Percentiles rank a stretch among this genome's conserved stretches.
Conservation (phyloP, 1,284 basidiomycete species). For the Puccinia brachypodii region DNA sequence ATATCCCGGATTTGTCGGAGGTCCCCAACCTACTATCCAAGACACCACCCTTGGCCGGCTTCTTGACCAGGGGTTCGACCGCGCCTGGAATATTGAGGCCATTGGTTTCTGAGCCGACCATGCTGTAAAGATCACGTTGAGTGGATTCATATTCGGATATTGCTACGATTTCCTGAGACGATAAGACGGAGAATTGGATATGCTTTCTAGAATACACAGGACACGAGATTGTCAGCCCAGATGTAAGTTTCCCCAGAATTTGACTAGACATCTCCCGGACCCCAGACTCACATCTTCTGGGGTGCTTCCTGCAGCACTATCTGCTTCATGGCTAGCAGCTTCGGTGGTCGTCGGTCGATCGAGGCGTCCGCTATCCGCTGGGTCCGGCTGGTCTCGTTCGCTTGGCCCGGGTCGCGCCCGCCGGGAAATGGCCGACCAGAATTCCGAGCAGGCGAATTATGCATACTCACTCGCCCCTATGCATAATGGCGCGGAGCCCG, state of each 20-base stretch:
- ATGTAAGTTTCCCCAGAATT: no score
- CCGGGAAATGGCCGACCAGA: background rate
- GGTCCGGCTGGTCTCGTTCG: background rate
- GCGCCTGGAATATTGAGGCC: slow-evolving; percentile 21
- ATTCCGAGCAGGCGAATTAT: background rate
- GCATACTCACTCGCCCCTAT: no score
- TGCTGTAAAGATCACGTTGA: slow-evolving; percentile 79
- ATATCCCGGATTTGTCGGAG: slow-evolving; percentile 86
- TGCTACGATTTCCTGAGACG: slow-evolving; percentile 87
- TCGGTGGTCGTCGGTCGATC: background rate
- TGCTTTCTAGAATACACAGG: slow-evolving; percentile 58
- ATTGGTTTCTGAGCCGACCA: slow-evolving; percentile 54
- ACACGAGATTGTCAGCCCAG: slow-evolving; percentile 31
- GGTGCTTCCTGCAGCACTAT: slow-evolving; percentile 44
- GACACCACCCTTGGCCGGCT: slow-evolving; percentile 86
- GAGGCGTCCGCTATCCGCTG: background rate
- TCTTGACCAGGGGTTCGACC: slow-evolving; percentile 59
- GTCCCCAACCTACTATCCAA: slow-evolving; percentile 88
- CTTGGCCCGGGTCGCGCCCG: background rate
- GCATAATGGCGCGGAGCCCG: no score
- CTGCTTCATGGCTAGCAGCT: slow-evolving; percentile 34
- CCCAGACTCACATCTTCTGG: slow-evolving; percentile 45
- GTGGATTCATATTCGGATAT: slow-evolving; percentile 93
- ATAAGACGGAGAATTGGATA: slow-evolving; percentile 88
- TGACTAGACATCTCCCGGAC: no score